These are phyloP conservation scores for Lactifluus volemus DNA, from an alignment of 768 basidiomycete genomes.

Conservation along the genomic window DNA sequence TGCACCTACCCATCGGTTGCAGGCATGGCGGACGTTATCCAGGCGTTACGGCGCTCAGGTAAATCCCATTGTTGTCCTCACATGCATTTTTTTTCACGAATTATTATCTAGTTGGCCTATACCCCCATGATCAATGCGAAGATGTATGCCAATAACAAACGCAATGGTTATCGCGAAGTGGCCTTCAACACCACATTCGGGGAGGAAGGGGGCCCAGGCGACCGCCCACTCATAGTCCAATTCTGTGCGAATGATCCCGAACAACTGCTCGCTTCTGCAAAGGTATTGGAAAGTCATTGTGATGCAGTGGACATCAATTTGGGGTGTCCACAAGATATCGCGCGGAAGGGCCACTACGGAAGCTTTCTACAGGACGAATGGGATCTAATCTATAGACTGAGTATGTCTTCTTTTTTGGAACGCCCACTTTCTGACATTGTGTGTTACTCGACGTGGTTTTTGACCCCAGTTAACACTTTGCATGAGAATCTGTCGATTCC, in stretches of 20 bases:
- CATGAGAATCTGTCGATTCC: constrained; percentile 82
- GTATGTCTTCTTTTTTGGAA: constrained; percentile 33
- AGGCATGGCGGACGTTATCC: constrained; percentile 88
- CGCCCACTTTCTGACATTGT: not conserved
- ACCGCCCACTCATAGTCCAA: constrained; percentile 84
- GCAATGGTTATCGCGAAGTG: constrained; percentile 49
- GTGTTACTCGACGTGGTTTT: not conserved
- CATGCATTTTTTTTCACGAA: constrained; percentile 10
- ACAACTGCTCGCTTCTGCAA: constrained; percentile 68
- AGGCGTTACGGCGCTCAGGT: constrained; percentile 79
- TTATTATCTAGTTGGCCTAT: constrained; percentile 57
- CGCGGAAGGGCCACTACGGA: constrained; percentile 78
- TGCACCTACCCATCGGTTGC: not conserved
- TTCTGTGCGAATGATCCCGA: constrained; percentile 91
- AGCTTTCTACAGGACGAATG: constrained; percentile 92
- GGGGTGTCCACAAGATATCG: constrained; percentile 94
- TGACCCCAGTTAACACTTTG: constrained; percentile 66
- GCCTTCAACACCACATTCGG: constrained; percentile 60
- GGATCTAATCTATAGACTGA: constrained; percentile 75
- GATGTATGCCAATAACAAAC: constrained; percentile 52
- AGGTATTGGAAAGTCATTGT: constrained; percentile 64
- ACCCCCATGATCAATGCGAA: constrained; percentile 99
- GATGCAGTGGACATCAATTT: constrained; percentile 95
- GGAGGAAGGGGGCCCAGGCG: constrained; percentile 76
- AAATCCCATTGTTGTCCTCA: constrained; percentile 19